These are phyloP conservation scores for Boletus reticulatus DNA, from an alignment of 768 basidiomycete species.

Conservation along the genomic window DNA sequence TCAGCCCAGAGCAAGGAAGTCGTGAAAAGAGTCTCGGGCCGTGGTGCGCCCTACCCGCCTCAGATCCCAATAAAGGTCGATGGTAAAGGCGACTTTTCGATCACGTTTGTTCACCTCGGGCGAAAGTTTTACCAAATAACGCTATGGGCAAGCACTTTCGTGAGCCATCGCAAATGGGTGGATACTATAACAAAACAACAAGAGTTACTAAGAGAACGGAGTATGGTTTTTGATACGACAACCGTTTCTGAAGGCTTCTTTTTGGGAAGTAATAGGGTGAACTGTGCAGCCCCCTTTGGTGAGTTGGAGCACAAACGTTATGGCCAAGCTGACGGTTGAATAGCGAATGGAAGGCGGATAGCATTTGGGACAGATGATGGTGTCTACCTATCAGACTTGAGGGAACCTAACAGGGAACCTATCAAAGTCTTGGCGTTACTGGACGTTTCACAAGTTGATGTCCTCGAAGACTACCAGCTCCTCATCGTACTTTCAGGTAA, in stretches of 20 bases:
- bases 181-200: constrained; percentile 92
- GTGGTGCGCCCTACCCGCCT: constrained; percentile 41
- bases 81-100: constrained; percentile 83
- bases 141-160: constrained; percentile 84
- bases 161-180: constrained; percentile 91
- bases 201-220: constrained; percentile 77
- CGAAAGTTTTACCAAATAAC: constrained; percentile 90
- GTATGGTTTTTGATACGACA: constrained; percentile 81
- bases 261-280: constrained; percentile 78
- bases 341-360: constrained; percentile 79
- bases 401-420: constrained; percentile 74
- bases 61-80: constrained; percentile 52
- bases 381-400: constrained; percentile 89
- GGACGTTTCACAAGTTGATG: constrained; percentile 93
- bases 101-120: constrained; percentile 93
- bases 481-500: constrained; percentile 97
- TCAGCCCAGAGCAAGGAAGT: constrained; percentile 55
- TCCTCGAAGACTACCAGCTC: constrained; percentile 93
- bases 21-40: constrained; percentile 41
- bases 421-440: constrained; percentile 85
- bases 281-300: constrained; percentile 88
- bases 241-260: constrained; percentile 90
- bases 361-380: constrained; percentile 99
- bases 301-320: constrained; percentile 37
- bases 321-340: constrained; percentile 2